phyloP scores from a whole-genome alignment of 1,284 basidiomycete genomes.

The Austroboletus niveus region DNA sequence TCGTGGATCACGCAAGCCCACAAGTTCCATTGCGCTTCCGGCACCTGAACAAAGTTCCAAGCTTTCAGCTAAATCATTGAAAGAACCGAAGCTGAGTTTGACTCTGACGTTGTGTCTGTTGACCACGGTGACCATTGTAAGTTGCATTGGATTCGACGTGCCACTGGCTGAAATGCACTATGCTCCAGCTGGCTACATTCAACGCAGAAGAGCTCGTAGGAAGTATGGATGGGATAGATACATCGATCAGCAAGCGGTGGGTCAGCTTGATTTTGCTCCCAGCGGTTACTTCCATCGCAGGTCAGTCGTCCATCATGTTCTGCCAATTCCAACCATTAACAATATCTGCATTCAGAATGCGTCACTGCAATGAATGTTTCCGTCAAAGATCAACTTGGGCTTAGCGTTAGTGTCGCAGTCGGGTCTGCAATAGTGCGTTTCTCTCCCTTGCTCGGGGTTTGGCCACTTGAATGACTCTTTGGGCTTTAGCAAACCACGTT shows the following conservation, averaged over 20 bases:
- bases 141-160: conserved; percentile 23
- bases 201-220: conserved; percentile 87
- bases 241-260: conserved; percentile 70
- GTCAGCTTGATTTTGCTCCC: conserved; percentile 87
- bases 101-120: conserved; percentile 57
- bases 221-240: conserved; percentile 67
- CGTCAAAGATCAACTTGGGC: conserved; percentile 76
- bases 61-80: conserved; percentile 21
- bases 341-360: conserved; percentile 54
- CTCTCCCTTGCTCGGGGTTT: background rate
- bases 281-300: conserved; percentile 83
- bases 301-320: conserved; percentile 31
- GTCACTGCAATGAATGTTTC: conserved; percentile 87
- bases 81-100: conserved; percentile 60
- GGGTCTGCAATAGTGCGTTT: conserved; percentile 82
- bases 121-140: conserved; percentile 61
- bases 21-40: conserved; percentile 25
- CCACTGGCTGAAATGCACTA: conserved; percentile 5
- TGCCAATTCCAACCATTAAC: background rate
- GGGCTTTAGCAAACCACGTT: conserved; percentile 76
- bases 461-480: background rate
- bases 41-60: conserved; percentile 16
- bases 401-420: conserved; percentile 79
- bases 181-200: conserved; percentile 61
- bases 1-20: conserved; percentile 13